phyloP scores from a whole-genome alignment of 208 protist genomes.

The Balamuthia mandrillaris region DNA sequence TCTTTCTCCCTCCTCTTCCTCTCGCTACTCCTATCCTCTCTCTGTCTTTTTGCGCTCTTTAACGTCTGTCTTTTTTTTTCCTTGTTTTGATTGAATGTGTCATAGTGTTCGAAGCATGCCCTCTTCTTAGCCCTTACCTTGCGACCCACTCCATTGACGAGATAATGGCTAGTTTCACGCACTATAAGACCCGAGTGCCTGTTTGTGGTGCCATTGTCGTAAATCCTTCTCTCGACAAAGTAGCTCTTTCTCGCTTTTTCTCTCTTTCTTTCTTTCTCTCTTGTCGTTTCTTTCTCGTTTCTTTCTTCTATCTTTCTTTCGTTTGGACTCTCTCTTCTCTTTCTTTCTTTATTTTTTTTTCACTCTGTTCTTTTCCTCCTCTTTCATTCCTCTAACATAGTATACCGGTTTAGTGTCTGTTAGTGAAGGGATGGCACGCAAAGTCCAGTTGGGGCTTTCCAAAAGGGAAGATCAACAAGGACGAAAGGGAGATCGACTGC shows the following conservation, averaged over 20 bases:
- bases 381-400: too few relatives aligned
- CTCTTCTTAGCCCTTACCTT: neutral
- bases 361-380: neutral
- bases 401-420: too few relatives aligned
- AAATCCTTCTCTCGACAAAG: conserved; percentile 56
- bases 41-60: too few relatives aligned
- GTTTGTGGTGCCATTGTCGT: conserved; percentile 63
- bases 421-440: conserved; percentile 52
- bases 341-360: too few relatives aligned
- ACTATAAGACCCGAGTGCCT: conserved; percentile 51
- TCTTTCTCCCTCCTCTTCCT: neutral
- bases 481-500: conserved; percentile 51
- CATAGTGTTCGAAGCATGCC: conserved; percentile 33
- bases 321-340: too few relatives aligned
- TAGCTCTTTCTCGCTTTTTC: too few relatives aligned
- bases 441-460: conserved; percentile 60
- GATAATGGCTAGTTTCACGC: conserved; percentile 18
- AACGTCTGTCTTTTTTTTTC: too few relatives aligned
- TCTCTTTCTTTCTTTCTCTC: too few relatives aligned
- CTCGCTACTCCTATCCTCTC: neutral
- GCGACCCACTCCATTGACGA: neutral
- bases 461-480: conserved; percentile 67
- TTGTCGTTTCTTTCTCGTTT: too few relatives aligned
- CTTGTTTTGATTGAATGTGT: too few relatives aligned
- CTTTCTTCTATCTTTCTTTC: too few relatives aligned